Conservation (phyloP, 1,284 basidiomycete species). For the Cerrena zonata region DNA sequence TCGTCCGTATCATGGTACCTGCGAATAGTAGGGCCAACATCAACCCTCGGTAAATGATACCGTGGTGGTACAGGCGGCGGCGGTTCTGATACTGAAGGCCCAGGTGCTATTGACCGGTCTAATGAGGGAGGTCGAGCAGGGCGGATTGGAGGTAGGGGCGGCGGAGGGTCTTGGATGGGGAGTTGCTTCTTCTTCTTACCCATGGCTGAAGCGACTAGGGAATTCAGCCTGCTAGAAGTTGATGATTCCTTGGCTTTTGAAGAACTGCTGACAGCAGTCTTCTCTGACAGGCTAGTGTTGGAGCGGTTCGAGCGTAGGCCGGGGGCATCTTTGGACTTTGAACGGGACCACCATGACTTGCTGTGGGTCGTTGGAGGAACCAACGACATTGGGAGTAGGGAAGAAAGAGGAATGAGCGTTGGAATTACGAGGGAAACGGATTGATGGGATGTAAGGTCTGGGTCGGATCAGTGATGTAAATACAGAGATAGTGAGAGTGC, state of each 20-base stretch:
- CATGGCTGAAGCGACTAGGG: constrained; percentile 49
- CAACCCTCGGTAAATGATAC: constrained; percentile 20
- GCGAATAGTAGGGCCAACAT: constrained; percentile 44
- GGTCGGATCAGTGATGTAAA: constrained; percentile 16
- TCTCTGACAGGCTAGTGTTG: constrained; percentile 17
- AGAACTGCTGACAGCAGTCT: constrained; percentile 15
- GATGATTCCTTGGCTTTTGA: constrained; percentile 26
- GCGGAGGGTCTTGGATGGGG: constrained; percentile 47
- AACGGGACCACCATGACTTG: constrained; percentile 33
- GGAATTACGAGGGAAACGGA: not conserved
- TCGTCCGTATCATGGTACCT: constrained; percentile 34
- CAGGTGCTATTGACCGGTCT: constrained; percentile 21
- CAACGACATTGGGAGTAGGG: constrained; percentile 21
- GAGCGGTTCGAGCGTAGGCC: constrained; percentile 16
- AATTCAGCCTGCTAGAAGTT: constrained; percentile 50
- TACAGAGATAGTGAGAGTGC: not conserved
- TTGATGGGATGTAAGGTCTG: constrained; percentile 8
- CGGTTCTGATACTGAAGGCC: constrained; percentile 18
- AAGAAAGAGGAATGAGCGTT: constrained; percentile 15
- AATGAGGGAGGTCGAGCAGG: constrained; percentile 19
- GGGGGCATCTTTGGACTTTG: constrained; percentile 24
- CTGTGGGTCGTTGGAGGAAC: constrained; percentile 16
- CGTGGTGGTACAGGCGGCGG: constrained; percentile 31
- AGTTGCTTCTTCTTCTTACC: constrained; percentile 57
- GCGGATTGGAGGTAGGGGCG: constrained; percentile 13